Percentiles rank a stretch among this genome's conserved stretches.
phyloP scores from a whole-genome alignment of 169 alveolate genomes.

The Eimeria acervulina region DNA sequence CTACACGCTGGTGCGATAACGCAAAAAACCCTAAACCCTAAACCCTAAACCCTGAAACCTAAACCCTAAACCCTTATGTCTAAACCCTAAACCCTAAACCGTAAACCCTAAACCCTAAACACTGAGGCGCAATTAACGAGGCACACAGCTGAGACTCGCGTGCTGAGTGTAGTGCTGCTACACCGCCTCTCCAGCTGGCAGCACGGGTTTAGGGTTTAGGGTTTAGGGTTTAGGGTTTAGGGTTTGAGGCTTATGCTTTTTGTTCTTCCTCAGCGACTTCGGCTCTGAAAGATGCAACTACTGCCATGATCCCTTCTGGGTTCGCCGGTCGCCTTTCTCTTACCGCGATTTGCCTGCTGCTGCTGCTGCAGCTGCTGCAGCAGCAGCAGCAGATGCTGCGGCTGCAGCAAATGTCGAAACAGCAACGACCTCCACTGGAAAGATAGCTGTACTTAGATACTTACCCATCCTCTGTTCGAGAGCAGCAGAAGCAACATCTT shows the following conservation, averaged over 20 bases:
- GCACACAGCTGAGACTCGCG: not conserved
- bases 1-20: not conserved
- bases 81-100: not conserved
- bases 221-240: constrained; percentile 20
- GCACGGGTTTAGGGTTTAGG: constrained; percentile 7
- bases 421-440: constrained; percentile 18
- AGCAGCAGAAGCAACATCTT: not conserved
- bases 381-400: constrained; percentile 60
- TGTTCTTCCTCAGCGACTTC: constrained; percentile 15
- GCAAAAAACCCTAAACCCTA: not conserved
- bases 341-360: constrained; percentile 42
- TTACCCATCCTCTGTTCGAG: constrained; percentile 26
- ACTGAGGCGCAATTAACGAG: not conserved
- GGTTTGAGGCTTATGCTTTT: not conserved
- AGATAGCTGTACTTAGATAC: constrained; percentile 14
- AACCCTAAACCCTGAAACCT: constrained; percentile 6
- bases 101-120: not conserved
- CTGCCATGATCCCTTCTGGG: constrained; percentile 46
- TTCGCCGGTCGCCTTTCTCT: constrained; percentile 45
- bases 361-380: constrained; percentile 49
- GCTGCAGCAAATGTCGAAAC: constrained; percentile 47
- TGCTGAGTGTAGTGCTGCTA: not conserved
- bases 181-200: not conserved
- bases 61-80: constrained; percentile 8
- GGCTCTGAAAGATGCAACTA: constrained; percentile 18